Percentiles rank a stretch among this genome's conserved stretches.
phyloP scores from a whole-genome alignment of 1,139 yeast species.

The Candida sojae region DNA sequence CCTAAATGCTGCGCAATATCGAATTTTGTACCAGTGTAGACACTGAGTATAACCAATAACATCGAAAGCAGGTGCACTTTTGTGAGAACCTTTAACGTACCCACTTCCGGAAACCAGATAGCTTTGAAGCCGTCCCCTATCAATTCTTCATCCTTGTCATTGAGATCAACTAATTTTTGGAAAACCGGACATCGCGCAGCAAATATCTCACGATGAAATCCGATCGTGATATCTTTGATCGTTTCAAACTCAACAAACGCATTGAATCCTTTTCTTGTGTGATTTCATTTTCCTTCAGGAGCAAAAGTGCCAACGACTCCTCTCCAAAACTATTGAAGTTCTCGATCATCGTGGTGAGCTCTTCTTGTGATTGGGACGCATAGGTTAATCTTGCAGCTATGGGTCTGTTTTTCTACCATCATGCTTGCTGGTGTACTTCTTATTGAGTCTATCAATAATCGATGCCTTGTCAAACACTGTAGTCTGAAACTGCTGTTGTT shows the following conservation, averaged over 20 bases:
- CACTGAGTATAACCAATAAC: constrained; percentile 32
- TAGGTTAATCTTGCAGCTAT: constrained; percentile 16
- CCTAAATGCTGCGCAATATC: constrained; percentile 12
- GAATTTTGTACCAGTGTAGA: constrained; percentile 32
- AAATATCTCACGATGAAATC: constrained; percentile 34
- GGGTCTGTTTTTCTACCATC: constrained; percentile 11
- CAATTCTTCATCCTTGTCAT: constrained; percentile 17
- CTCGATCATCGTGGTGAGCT: constrained; percentile 12
- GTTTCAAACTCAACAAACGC: constrained; percentile 22
- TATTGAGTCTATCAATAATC: constrained; percentile 20
- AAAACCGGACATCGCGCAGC: constrained; percentile 28
- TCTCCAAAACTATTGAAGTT: constrained; percentile 18
- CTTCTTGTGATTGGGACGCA: constrained; percentile 16
- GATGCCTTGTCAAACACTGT: neutral
- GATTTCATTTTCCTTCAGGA: constrained; percentile 4
- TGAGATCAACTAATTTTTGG: constrained; percentile 21
- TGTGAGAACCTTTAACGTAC: constrained; percentile 16
- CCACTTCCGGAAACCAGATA: constrained; percentile 18
- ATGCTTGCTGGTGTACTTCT: constrained; percentile 17
- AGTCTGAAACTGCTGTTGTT: too few species aligned
- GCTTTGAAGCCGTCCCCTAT: constrained; percentile 24
- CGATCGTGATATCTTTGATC: constrained; percentile 22
- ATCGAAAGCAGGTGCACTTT: constrained; percentile 27
- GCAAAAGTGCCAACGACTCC: constrained; percentile 11
- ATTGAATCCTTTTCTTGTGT: constrained; percentile 22